Percentiles rank a stretch among this genome's conserved stretches.
Evolutionary conservation across 2,329 filamentous ascomycete species (phyloP).

Genomic region (Hypoxylon sp.): DNA sequence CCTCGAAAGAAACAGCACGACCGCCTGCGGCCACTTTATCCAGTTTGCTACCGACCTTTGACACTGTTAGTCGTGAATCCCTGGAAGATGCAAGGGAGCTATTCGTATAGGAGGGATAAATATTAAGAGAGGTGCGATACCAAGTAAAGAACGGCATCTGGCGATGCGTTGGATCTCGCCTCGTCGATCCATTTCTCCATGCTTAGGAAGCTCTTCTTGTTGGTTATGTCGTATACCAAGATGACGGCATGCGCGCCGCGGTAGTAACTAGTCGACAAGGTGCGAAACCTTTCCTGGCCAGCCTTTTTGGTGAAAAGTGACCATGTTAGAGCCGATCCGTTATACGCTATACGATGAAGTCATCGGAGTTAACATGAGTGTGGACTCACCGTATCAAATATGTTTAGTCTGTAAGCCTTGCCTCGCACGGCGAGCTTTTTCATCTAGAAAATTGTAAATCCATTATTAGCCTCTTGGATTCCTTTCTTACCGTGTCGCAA

Average conservation of each 20-base stretch:
- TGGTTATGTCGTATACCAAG: conserved; percentile 60
- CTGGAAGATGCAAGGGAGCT: not conserved
- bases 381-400: conserved; percentile 59
- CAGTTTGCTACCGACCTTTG: conserved; percentile 59
- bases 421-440: conserved; percentile 63
- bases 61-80: conserved; percentile 11
- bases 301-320: conserved; percentile 44
- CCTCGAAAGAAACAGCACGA: conserved; percentile 56
- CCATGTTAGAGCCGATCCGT: conserved; percentile 1
- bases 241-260: conserved; percentile 60
- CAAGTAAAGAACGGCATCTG: conserved; percentile 59
- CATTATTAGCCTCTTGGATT: not conserved
- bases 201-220: conserved; percentile 57
- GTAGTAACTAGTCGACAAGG: conserved; percentile 60
- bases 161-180: conserved; percentile 58
- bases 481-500: not conserved
- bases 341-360: not conserved
- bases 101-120: not conserved
- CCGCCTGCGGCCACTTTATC: conserved; percentile 54
- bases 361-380: not conserved
- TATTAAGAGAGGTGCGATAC: conserved; percentile 42
- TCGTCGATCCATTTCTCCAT: conserved; percentile 65
- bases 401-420: conserved; percentile 60
- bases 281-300: conserved; percentile 59
- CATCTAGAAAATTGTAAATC: conserved; percentile 48